Evolutionary conservation across 306 rosid species (phyloP).

Genomic region (Lathyrus aphaca): DNA sequence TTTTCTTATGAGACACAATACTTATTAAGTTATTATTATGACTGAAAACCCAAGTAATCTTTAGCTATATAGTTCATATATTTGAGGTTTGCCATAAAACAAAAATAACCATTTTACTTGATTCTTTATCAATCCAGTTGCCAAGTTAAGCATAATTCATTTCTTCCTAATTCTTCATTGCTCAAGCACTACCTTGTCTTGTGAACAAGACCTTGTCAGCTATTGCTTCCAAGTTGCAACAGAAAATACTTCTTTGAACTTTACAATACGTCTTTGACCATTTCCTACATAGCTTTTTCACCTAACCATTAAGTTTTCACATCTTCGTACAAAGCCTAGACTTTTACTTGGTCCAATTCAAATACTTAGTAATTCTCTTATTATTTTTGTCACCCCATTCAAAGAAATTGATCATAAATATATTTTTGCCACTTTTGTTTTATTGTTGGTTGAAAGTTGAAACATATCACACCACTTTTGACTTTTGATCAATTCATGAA

Average conservation of each 20-base stretch:
- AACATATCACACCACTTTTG: conserved; percentile 33
- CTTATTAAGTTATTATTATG: too few relatives aligned
- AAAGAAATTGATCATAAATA: background rate
- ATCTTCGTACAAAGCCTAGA: background rate
- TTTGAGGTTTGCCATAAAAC: too few relatives aligned
- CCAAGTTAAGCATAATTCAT: background rate
- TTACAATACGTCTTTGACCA: too few relatives aligned
- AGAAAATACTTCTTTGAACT: too few relatives aligned
- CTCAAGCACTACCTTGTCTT: too few relatives aligned
- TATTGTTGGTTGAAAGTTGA: conserved; percentile 6
- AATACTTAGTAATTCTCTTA: background rate
- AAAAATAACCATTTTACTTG: too few relatives aligned
- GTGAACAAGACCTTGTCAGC: too few relatives aligned
- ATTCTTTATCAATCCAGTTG: background rate
- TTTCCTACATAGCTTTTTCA: conserved; percentile 4
- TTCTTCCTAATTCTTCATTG: too few relatives aligned
- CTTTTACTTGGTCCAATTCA: background rate
- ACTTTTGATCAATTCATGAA: conserved; percentile 26
- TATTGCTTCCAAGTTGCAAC: too few relatives aligned
- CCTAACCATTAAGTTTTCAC: conserved; percentile 23
- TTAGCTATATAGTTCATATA: too few relatives aligned
- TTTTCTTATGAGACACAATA: too few relatives aligned
- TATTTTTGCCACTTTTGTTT: background rate
- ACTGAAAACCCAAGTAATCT: too few relatives aligned
- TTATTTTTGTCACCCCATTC: conserved; percentile 30